Evolutionary conservation across 768 basidiomycete species (phyloP).

Genomic region (Pleurotus salmoneostramineus): DNA sequence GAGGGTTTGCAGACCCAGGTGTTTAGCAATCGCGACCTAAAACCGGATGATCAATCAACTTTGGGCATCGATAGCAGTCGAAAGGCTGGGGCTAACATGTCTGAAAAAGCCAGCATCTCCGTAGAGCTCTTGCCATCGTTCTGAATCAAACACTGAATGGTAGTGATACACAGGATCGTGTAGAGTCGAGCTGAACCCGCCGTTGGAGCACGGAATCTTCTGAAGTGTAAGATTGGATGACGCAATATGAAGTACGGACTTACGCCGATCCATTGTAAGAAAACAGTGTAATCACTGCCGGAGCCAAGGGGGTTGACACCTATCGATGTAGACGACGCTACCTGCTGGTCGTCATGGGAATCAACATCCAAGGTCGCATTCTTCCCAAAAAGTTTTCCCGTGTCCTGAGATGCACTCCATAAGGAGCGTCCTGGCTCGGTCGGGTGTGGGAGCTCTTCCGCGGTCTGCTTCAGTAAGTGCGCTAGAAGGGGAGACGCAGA

Average conservation of each 20-base stretch:
- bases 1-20: slow-evolving; percentile 40
- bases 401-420: slow-evolving; percentile 55
- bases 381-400: slow-evolving; percentile 23
- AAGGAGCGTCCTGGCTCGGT: slow-evolving; percentile 45
- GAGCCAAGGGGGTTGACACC: slow-evolving; percentile 54
- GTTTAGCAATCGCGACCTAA: slow-evolving; percentile 19
- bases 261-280: slow-evolving; percentile 18
- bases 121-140: slow-evolving; percentile 56
- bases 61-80: too few species aligned
- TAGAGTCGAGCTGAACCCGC: slow-evolving; percentile 33
- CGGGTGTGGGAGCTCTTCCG: slow-evolving; percentile 54
- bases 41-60: too few species aligned
- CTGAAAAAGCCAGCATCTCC: slow-evolving; percentile 61
- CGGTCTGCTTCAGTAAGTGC: slow-evolving; percentile 48
- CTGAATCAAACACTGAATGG: slow-evolving; percentile 55
- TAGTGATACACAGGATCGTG: slow-evolving; percentile 57
- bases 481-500: slow-evolving; percentile 64
- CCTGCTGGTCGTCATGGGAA: slow-evolving; percentile 10
- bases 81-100: slow-evolving; percentile 36
- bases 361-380: slow-evolving; percentile 6
- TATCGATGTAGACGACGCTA: slow-evolving; percentile 7
- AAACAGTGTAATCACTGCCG: slow-evolving; percentile 63
- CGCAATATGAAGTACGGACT: slow-evolving; percentile 4
- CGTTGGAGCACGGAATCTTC: slow-evolving; percentile 40
- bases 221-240: background rate